Evolutionary conservation across 2,329 filamentous ascomycete species (phyloP).

Genomic region (Microdochium nivale): DNA sequence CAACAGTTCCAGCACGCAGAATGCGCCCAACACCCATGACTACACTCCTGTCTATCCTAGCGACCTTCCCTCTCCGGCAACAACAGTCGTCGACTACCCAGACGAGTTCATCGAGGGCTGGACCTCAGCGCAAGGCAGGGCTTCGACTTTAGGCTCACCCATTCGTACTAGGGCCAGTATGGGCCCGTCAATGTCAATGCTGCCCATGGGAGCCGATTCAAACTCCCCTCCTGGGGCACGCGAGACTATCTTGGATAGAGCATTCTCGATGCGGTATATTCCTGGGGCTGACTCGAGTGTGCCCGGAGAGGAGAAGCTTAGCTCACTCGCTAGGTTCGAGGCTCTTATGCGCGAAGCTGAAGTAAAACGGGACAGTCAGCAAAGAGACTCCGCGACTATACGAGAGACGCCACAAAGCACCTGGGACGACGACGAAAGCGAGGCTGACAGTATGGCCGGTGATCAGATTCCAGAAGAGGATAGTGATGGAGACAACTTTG

Average conservation of each 20-base stretch:
- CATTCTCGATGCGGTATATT: slow-evolving; percentile 55
- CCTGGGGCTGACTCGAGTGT: slow-evolving; percentile 47
- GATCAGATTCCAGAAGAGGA: slow-evolving; percentile 27
- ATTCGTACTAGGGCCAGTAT: slow-evolving; percentile 45
- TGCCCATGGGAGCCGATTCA: slow-evolving; percentile 27
- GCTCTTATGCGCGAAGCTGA: slow-evolving; percentile 56
- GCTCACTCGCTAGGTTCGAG: slow-evolving; percentile 56
- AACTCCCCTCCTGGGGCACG: slow-evolving; percentile 45
- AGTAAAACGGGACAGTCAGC: slow-evolving; percentile 33
- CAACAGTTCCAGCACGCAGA: slow-evolving; percentile 39
- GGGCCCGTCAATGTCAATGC: slow-evolving; percentile 34
- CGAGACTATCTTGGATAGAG: slow-evolving; percentile 59
- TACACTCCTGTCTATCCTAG: slow-evolving; percentile 43
- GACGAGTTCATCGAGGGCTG: slow-evolving; percentile 53
- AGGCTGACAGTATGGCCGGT: slow-evolving; percentile 25
- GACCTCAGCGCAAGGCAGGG: slow-evolving; percentile 50
- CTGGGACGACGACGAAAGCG: slow-evolving; percentile 41
- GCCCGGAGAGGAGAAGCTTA: slow-evolving; percentile 54
- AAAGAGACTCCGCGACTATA: slow-evolving; percentile 20
- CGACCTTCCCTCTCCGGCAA: slow-evolving; percentile 48
- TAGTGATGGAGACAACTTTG: slow-evolving; percentile 28
- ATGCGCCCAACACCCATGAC: slow-evolving; percentile 34
- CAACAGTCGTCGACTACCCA: slow-evolving; percentile 40
- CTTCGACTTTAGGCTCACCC: slow-evolving; percentile 50
- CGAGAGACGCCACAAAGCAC: slow-evolving; percentile 32